A percentile compares a stretch with the other conserved stretches of the same genome.
These are phyloP conservation scores for Nemania serpens DNA, from an alignment of 2,329 filamentous ascomycete genomes.

Conservation along the genomic window DNA sequence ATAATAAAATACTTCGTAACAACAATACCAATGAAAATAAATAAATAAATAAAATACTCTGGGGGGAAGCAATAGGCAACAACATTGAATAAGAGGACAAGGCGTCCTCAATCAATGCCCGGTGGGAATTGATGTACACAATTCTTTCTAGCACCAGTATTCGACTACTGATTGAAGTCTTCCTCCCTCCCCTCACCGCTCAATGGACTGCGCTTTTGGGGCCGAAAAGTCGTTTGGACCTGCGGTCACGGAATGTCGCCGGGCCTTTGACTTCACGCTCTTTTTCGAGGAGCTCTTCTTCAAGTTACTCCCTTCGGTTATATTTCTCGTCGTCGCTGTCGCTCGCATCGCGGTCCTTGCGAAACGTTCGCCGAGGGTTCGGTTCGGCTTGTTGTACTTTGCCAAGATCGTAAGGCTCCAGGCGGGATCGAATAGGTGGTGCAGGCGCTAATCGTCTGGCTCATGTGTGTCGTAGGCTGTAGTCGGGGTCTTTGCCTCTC, in stretches of 20 bases:
- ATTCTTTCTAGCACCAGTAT: background rate
- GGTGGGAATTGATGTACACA: background rate
- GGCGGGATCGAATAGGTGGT: background rate
- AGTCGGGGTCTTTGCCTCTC: slow-evolving; percentile 7
- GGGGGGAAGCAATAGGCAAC: too few relatives aligned
- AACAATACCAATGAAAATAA: too few relatives aligned
- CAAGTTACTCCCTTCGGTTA: slow-evolving; percentile 18
- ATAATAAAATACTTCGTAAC: too few relatives aligned
- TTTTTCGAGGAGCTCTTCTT: slow-evolving; percentile 29
- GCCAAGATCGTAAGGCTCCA: slow-evolving; percentile 20
- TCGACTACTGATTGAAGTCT: background rate
- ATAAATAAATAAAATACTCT: too few relatives aligned
- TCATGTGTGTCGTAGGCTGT: slow-evolving; percentile 11
- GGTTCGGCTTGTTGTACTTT: slow-evolving; percentile 16
- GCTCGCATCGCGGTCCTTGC: slow-evolving; percentile 14
- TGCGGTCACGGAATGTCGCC: slow-evolving; percentile 24
- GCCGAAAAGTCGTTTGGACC: slow-evolving; percentile 27
- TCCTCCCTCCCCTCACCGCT: background rate
- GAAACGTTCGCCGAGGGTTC: slow-evolving; percentile 2
- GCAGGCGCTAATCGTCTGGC: background rate
- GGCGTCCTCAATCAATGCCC: background rate
- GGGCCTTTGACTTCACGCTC: slow-evolving; percentile 28
- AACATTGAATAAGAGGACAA: too few relatives aligned
- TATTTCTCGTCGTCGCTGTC: slow-evolving; percentile 18
- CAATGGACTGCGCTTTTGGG: slow-evolving; percentile 26